phyloP scores from a whole-genome alignment of 169 alveolate species.

The Blepharisma undulans region DNA sequence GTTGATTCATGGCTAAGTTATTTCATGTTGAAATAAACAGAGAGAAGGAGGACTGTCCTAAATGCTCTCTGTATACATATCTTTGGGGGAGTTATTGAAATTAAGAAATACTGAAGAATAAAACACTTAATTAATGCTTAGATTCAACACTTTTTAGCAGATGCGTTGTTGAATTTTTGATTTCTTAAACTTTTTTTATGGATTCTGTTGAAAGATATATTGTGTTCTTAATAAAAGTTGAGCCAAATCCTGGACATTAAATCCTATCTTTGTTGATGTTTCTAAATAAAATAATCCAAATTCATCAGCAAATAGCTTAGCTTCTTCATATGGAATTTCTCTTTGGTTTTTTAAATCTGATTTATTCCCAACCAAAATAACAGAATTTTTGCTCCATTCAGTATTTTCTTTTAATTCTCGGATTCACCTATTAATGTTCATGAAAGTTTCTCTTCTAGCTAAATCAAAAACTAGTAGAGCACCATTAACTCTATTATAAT shows the following conservation, averaged over 20 bases:
- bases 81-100: too few species aligned
- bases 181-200: too few species aligned
- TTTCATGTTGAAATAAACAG: too few species aligned
- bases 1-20: too few species aligned
- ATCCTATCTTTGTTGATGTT: conserved; percentile 96
- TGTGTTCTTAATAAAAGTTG: too few species aligned
- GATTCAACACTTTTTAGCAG: too few species aligned
- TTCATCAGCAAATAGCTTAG: conserved; percentile 91
- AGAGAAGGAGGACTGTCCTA: too few species aligned
- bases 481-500: conserved; percentile 78
- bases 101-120: too few species aligned
- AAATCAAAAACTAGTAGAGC: conserved; percentile 83
- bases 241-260: conserved; percentile 96
- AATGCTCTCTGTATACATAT: too few species aligned
- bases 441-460: conserved; percentile 77
- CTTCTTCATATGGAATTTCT: conserved; percentile 42
- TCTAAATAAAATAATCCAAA: conserved; percentile 93
- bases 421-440: conserved; percentile 73
- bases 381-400: conserved; percentile 71
- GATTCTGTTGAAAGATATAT: too few species aligned
- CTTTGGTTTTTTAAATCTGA: conserved; percentile 59
- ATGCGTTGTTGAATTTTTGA: too few species aligned
- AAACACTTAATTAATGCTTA: too few species aligned
- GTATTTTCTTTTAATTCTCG: conserved; percentile 91
- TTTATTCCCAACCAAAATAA: conserved; percentile 66